Evolutionary conservation across 73 alveolate species (phyloP).

Genomic region (Paramecium primaurelia): DNA sequence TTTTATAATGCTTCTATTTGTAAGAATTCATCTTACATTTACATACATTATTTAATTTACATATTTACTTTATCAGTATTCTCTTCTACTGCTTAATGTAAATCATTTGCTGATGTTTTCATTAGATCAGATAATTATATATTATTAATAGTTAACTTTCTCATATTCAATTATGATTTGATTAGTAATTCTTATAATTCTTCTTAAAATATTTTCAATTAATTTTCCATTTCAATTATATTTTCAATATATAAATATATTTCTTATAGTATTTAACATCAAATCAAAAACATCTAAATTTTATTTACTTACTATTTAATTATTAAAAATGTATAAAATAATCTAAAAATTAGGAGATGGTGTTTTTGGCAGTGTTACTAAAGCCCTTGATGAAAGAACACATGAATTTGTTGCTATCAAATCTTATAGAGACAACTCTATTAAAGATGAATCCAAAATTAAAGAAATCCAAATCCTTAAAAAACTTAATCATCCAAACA

Average conservation of each 20-base stretch:
- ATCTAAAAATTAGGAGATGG: constrained; percentile 28
- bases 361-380: constrained; percentile 9
- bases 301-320: not conserved
- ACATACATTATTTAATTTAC: not conserved
- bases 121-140: not conserved
- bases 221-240: not conserved
- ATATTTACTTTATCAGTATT: not conserved
- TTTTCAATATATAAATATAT: no score
- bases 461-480: constrained; percentile 17
- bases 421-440: not conserved
- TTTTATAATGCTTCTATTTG: constrained; percentile 14
- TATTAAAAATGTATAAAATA: constrained; percentile 30
- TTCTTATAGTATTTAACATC: no score
- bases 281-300: no score
- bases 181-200: not conserved
- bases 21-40: constrained; percentile 32
- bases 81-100: not conserved
- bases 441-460: not conserved
- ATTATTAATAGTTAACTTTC: not conserved
- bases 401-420: constrained; percentile 26
- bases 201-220: not conserved
- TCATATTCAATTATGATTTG: constrained; percentile 5
- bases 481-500: constrained; percentile 13
- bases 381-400: constrained; percentile 38
- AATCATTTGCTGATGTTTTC: not conserved